Evolutionary conservation across 441 rosid genomes (phyloP), one percentile per base, ranked within the genome.

Genomic region (Syzygium syzygioides): DNA sequence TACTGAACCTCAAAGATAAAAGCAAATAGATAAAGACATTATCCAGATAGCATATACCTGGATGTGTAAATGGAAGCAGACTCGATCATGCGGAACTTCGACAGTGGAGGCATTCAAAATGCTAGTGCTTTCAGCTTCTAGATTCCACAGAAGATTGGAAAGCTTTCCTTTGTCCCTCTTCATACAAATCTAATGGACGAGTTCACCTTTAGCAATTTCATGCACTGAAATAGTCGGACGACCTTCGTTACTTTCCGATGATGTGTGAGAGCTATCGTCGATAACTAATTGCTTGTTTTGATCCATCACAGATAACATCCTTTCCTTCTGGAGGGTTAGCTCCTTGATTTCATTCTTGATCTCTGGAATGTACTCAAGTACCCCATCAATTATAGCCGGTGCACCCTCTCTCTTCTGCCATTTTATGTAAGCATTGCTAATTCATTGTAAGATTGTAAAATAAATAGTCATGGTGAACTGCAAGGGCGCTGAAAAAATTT

Each of bases 321-420:
- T 41, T 32, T 60, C 83, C 93, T 91, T 90, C 89, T 86, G 89
- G 23, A 91, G 86, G 62, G 89, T 90, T 32, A 93, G 85, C 64
- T 93, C 90, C 76, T 91, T 90, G 37, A 94, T 91, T 85, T 93
- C 94, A n/a, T 87, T 88, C 32, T 86, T 91, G 34, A 93, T 89
- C 89, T 91, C 92, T 7, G 95, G 94, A 87, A 93, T 93, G 92
- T 93, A 94, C 76, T 92, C 90, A 9, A 91, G 85, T 41, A 88
- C 91, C 86, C 89, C 91, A 68, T 93, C 94, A 8, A 93, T 89
- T 23, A 94, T 91, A 80, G 86, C 87, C 1, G 93, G 93, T 13
- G 94, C 90, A 88, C 92, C 90, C 91, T 91, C 86, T 88, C 91
- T 93, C 90, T 93, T 93, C 94, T 93, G 89, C 87, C 66, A 30